A percentile compares a stretch with the other conserved stretches of the same genome.
phyloP scores from a whole-genome alignment of 805 yeast species.

The Starmerella asiatica region DNA sequence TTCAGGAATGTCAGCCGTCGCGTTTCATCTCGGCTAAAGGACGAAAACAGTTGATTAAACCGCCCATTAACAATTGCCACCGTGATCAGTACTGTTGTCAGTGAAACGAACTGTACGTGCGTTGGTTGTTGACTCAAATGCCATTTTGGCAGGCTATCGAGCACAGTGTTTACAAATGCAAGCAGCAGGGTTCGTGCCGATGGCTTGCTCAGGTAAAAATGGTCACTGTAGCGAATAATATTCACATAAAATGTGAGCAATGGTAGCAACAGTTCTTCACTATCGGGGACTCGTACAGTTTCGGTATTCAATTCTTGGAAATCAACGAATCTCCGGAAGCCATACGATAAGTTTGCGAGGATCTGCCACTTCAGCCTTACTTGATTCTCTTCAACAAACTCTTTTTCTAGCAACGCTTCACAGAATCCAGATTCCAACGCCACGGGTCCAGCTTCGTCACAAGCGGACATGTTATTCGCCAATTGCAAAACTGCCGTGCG shows the following conservation, averaged over 20 bases:
- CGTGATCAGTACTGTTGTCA: too few relatives aligned
- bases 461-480: conserved; percentile 7
- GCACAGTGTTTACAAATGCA: background rate
- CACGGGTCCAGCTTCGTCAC: background rate
- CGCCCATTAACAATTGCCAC: background rate
- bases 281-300: too few relatives aligned
- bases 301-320: background rate
- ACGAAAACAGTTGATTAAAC: background rate
- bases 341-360: conserved; percentile 5
- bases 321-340: background rate
- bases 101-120: background rate
- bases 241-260: background rate
- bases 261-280: background rate
- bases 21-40: background rate
- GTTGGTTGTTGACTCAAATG: background rate
- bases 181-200: background rate
- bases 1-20: background rate
- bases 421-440: conserved; percentile 5
- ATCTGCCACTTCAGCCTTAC: conserved; percentile 11
- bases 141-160: background rate
- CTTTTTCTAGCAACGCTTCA: background rate
- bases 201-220: background rate
- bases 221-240: background rate
- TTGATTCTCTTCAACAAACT: background rate
- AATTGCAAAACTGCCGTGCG: conserved; percentile 1